Conservation (phyloP, 768 basidiomycete species). For the Tylopilus rubrobrunneus region DNA sequence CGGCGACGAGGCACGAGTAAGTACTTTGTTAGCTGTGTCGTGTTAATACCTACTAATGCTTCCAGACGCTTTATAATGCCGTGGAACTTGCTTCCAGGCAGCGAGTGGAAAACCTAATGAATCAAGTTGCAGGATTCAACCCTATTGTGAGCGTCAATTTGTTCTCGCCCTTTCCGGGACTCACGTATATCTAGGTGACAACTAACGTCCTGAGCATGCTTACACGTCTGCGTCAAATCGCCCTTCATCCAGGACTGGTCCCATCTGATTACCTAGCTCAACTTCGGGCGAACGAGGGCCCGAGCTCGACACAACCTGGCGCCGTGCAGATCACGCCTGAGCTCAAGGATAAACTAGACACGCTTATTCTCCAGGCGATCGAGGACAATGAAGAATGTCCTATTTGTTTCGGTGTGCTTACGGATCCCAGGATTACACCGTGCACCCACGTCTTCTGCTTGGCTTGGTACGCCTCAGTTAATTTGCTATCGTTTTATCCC, state of each 20-base stretch:
- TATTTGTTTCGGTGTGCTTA: constrained; percentile 59
- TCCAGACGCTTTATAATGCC: constrained; percentile 62
- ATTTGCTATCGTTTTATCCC: background rate
- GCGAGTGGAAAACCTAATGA: constrained; percentile 56
- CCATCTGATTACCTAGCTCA: constrained; percentile 69
- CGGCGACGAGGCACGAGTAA: constrained; percentile 58
- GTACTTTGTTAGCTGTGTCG: constrained; percentile 9
- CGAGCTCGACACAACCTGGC: constrained; percentile 15
- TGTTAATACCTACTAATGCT: constrained; percentile 2
- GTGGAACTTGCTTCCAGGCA: constrained; percentile 61
- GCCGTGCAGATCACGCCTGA: constrained; percentile 46
- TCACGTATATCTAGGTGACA: constrained; percentile 43
- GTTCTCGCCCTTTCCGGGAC: background rate
- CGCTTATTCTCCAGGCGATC: constrained; percentile 56
- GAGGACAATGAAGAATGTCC: constrained; percentile 86
- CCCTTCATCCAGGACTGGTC: constrained; percentile 72
- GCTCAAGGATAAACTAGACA: constrained; percentile 54
- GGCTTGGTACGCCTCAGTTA: constrained; percentile 46
- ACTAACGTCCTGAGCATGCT: constrained; percentile 75
- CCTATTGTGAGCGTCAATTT: constrained; percentile 34
- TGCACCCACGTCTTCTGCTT: constrained; percentile 75
- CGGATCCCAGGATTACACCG: constrained; percentile 66
- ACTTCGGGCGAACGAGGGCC: constrained; percentile 36
- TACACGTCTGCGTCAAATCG: constrained; percentile 82
- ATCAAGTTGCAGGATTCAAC: constrained; percentile 33